Evolutionary conservation across 441 rosid species (phyloP), one percentile per base, ranked within the genome.

Genomic region (Adansonia grandidieri): DNA sequence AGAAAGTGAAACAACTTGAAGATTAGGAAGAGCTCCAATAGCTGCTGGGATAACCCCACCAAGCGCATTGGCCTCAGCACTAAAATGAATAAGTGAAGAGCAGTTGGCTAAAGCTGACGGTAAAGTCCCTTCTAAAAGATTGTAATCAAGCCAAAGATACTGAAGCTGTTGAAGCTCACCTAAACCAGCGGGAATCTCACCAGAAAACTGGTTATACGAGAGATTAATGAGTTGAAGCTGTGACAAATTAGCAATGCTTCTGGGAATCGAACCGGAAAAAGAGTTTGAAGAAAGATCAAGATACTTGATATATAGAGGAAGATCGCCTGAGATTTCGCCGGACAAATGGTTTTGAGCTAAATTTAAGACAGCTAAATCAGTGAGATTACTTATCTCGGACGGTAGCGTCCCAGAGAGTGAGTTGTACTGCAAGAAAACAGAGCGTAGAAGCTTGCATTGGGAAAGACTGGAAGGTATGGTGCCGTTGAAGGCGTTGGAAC

Each of bases 61-160:
- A 72, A 96, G 90, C 32, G 84, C 74, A 76, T 96, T 96, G 68
- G 86, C 93, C 56, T 89, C 84, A 0, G 89, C 95, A 76, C 97
- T 94, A 64, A 96, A 82, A 71, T 94, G 99, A 19, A 91, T 86
- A 8, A 96, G 88, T 28, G 98, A 92, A 17, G 97, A 89, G 64
- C 97, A 92, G 79, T 96, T 96, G 0, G 93, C 89, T 6, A 96
- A 70, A 1, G 93, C 96, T 0, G 99, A 92, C 2, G 99, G 99
- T 62, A 96, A 57, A 61, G 99, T 92, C 20, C 98, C 99, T 79
- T 88, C 90, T 42, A 95, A 68, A 57, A 76, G 80, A 73, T 95
- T 95, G 74, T 78, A 84, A 75, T 95, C 98, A 0, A 95, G 85
- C 98, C 96, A 91, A 0, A 96, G 84, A 75, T 91, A 93, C 85